Evolutionary conservation across 495 filamentous ascomycete genomes (phyloP).

Genomic region (Xylaria telfairii): DNA sequence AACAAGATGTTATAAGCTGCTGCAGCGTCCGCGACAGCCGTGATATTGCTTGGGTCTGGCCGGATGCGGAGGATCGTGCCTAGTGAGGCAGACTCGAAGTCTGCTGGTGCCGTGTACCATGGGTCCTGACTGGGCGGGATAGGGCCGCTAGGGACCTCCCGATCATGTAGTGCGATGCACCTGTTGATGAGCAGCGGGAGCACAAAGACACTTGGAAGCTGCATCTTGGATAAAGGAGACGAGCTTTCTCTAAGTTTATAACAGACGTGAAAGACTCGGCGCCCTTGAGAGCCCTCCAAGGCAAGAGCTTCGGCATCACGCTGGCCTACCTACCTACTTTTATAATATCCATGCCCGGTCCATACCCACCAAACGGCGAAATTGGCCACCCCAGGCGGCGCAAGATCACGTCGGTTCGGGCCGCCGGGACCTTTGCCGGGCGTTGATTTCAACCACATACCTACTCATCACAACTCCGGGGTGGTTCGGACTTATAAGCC

Average conservation of each 20-base stretch:
- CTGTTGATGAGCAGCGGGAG: neutral
- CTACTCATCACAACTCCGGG: neutral
- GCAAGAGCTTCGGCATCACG: neutral
- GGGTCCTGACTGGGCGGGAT: constrained; percentile 50
- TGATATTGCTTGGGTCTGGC: constrained; percentile 49
- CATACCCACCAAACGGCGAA: neutral
- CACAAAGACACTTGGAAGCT: neutral
- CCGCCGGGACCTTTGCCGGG: too few relatives aligned
- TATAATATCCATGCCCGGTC: neutral
- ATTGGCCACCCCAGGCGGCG: neutral
- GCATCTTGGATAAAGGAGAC: neutral
- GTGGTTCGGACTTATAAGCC: neutral
- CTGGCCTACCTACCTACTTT: neutral
- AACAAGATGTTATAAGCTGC: constrained; percentile 58
- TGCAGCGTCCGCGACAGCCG: constrained; percentile 36
- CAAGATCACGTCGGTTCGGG: neutral
- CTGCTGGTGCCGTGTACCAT: constrained; percentile 53
- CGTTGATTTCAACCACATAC: neutral
- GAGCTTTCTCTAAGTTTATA: neutral
- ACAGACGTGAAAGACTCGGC: neutral
- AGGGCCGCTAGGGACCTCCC: neutral
- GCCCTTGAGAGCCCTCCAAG: too few relatives aligned
- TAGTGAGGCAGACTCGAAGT: constrained; percentile 45
- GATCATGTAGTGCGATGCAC: neutral
- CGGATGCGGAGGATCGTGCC: constrained; percentile 56